Evolutionary conservation across 2,329 filamentous ascomycete species (phyloP), one percentile per base, ranked within the genome.

Genomic region (Macrophomina pseudophaseolina): DNA sequence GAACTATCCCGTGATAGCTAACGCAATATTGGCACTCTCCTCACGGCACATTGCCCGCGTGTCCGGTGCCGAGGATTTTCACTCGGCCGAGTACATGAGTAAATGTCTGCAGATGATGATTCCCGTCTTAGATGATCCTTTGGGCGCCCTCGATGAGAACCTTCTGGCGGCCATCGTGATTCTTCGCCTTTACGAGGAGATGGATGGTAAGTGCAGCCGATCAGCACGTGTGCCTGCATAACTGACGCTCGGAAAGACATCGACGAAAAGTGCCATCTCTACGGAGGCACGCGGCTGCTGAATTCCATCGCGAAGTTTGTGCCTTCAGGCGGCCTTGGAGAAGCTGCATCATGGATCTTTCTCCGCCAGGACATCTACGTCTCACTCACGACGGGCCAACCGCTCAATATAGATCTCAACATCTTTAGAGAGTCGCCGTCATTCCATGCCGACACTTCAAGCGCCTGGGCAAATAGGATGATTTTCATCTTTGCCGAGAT

Each of bases 151-250:
- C 70, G 81, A 83, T 56, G 82, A 83, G 38, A 81, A 80, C 16
- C 77, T 84, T 2, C 73, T 85, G 0, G 78, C 82, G 0, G 81
- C 82, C 0, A 82, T 85, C 0, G 83, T 85, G 8, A 78, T 85
- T 5, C 72, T 84, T 23, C 79, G 83, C 0, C 75, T 84, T 5
- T 83, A 84, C 64, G 83, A 85, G 70, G 83, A 85, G 65, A 78
- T 78, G 75, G 76, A 76, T 30, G 75, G 64, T 66, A 33, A n/a
- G 64, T 12, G 11, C n/a, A 3, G 23, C 30, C 12, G 40, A 32
- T 5, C 30, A 14, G 33, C n/a, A 14, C 5, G 5, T 16, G 30
- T 23, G 12, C 9, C 12, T 30, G 5, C 35, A 30, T 54, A 38
- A 46, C 51, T 46, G 18, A 46, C 28, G 11, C 11, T 11, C 12